A percentile compares a stretch with the other conserved stretches of the same genome.
Evolutionary conservation across 1,284 basidiomycete species (phyloP).

Genomic region (Golubevia pallescens): DNA sequence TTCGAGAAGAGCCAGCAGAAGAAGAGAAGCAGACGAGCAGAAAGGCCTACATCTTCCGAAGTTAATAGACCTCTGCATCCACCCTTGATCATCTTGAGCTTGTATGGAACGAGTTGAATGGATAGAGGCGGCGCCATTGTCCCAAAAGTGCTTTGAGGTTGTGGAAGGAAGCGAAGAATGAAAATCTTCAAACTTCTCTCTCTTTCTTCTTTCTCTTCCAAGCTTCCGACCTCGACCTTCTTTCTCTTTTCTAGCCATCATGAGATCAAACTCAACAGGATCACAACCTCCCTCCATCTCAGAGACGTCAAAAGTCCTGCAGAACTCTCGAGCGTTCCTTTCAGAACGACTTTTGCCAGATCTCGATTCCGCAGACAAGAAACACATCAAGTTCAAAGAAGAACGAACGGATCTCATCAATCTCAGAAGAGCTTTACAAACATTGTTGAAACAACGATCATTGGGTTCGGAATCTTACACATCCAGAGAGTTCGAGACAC

Average conservation of each 20-base stretch:
- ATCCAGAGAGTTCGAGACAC: not conserved
- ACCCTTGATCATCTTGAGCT: too few species aligned
- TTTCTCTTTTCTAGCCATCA: too few species aligned
- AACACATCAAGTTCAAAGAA: slow-evolving; percentile 18
- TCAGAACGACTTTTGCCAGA: slow-evolving; percentile 25
- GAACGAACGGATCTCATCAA: slow-evolving; percentile 28
- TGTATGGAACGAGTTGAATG: too few species aligned
- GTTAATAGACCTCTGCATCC: too few species aligned
- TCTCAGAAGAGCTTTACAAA: slow-evolving; percentile 17
- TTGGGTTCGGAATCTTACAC: slow-evolving; percentile 15
- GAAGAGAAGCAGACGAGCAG: too few species aligned
- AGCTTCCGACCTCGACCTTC: not conserved
- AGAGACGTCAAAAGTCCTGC: slow-evolving; percentile 24
- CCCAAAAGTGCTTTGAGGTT: too few species aligned
- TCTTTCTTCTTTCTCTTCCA: not conserved
- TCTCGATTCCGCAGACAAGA: slow-evolving; percentile 22
- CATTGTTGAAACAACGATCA: slow-evolving; percentile 18
- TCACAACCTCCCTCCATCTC: slow-evolving; percentile 12
- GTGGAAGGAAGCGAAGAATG: too few species aligned
- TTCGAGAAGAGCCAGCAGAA: too few species aligned
- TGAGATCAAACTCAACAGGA: slow-evolving; percentile 23
- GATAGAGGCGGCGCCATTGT: too few species aligned
- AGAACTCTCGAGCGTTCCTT: slow-evolving; percentile 26
- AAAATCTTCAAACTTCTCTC: too few species aligned
- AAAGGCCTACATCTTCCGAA: too few species aligned